phyloP scores from a whole-genome alignment of 2,329 filamentous ascomycete species.

The Colletotrichum sp. region DNA sequence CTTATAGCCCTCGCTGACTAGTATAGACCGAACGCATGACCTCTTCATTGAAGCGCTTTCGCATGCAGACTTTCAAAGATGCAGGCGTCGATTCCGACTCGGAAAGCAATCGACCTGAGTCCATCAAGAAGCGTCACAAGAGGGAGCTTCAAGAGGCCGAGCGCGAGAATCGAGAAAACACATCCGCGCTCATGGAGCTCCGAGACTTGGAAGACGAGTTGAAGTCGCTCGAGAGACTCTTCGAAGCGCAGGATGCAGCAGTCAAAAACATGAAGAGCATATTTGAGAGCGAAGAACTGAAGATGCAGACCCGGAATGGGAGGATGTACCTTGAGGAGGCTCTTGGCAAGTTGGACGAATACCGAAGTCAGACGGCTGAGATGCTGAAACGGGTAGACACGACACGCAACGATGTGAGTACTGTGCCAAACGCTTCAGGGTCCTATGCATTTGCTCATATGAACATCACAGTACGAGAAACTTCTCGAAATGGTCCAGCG shows the following conservation, averaged over 20 bases:
- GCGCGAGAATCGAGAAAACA: slow-evolving; percentile 65
- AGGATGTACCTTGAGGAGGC: slow-evolving; percentile 56
- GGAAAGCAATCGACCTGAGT: slow-evolving; percentile 42
- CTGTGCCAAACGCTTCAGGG: accelerated
- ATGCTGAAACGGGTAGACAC: slow-evolving; percentile 64
- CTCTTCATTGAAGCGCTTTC: slow-evolving; percentile 65
- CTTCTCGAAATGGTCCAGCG: slow-evolving; percentile 71
- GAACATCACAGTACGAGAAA: slow-evolving; percentile 55
- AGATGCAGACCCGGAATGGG: background rate
- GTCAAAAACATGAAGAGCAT: slow-evolving; percentile 36
- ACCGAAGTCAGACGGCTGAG: slow-evolving; percentile 56
- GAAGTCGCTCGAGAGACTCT: slow-evolving; percentile 59
- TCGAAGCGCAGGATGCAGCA: slow-evolving; percentile 60
- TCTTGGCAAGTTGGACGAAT: slow-evolving; percentile 57
- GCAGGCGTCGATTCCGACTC: slow-evolving; percentile 41
- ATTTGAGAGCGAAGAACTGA: background rate
- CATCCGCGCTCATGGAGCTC: slow-evolving; percentile 66
- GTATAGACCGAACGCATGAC: slow-evolving; percentile 66
- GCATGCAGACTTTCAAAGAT: slow-evolving; percentile 56
- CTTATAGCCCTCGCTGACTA: background rate
- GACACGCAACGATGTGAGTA: slow-evolving; percentile 58
- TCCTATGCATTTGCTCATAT: accelerated
- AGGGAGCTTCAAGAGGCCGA: slow-evolving; percentile 46
- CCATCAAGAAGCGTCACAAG: slow-evolving; percentile 48
- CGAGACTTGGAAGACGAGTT: slow-evolving; percentile 71